A percentile compares a stretch with the other conserved stretches of the same genome.
These are phyloP conservation scores for Pyrenula massariospora DNA, from an alignment of 495 filamentous ascomycete genomes.

Conservation along the genomic window DNA sequence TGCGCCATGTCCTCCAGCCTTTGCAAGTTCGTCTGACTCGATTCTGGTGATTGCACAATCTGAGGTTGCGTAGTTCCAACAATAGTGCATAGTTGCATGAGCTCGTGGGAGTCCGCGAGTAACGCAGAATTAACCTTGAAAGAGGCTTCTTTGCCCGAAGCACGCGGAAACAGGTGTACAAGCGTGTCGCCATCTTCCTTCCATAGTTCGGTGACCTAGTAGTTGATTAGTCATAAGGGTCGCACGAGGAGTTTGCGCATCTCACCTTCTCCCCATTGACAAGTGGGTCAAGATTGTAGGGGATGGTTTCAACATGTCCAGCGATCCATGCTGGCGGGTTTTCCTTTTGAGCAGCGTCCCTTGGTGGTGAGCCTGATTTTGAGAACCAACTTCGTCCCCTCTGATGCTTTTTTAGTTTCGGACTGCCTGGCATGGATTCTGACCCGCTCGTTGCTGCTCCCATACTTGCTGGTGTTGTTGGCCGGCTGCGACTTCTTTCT, in stretches of 20 bases:
- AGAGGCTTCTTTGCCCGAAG: slow-evolving; percentile 53
- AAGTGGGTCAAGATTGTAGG: slow-evolving; percentile 50
- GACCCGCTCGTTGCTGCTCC: slow-evolving; percentile 14
- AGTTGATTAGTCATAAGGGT: background rate
- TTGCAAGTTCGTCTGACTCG: slow-evolving; percentile 28
- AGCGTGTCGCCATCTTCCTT: slow-evolving; percentile 71
- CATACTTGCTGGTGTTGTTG: background rate
- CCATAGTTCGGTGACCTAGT: slow-evolving; percentile 78
- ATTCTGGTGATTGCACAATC: slow-evolving; percentile 27
- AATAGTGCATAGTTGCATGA: slow-evolving; percentile 39
- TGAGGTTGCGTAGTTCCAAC: slow-evolving; percentile 26
- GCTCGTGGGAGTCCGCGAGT: slow-evolving; percentile 56
- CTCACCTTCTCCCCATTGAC: slow-evolving; percentile 48
- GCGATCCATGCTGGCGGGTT: slow-evolving; percentile 50
- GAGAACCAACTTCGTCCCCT: slow-evolving; percentile 46
- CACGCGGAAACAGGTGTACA: slow-evolving; percentile 68
- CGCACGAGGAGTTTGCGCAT: background rate
- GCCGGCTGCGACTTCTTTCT: background rate
- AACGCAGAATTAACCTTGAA: slow-evolving; percentile 66
- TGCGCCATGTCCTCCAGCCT: slow-evolving; percentile 18
- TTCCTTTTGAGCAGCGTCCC: slow-evolving; percentile 5
- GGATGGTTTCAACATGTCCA: slow-evolving; percentile 39
- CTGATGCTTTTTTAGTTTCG: slow-evolving; percentile 11
- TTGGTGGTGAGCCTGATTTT: slow-evolving; percentile 21
- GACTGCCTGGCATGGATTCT: slow-evolving; percentile 28